Conservation (phyloP, 352 stramenopile species). For the Elongisporangium anandrum region DNA sequence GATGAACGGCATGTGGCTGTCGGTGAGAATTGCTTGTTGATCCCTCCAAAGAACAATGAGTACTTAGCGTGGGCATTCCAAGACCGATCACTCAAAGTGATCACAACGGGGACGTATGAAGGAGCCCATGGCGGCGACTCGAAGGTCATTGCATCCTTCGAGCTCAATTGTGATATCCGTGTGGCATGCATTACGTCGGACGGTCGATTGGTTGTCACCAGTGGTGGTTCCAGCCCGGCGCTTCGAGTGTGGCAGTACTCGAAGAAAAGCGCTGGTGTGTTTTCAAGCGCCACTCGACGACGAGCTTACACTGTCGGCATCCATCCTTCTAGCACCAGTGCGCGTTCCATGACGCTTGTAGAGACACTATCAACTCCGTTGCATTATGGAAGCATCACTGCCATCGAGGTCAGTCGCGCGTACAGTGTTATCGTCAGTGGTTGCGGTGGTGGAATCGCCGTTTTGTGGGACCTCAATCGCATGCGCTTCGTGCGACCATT, state of each 20-base stretch:
- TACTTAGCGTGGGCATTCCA: conserved; percentile 72
- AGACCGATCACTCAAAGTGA: conserved; percentile 56
- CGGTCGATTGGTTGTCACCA: conserved; percentile 52
- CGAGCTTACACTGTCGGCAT: conserved; percentile 27
- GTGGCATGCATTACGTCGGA: conserved; percentile 59
- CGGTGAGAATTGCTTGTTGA: conserved; percentile 44
- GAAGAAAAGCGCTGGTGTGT: conserved; percentile 11
- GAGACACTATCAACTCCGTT: conserved; percentile 37
- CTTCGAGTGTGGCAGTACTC: conserved; percentile 53
- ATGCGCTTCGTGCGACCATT: conserved; percentile 48
- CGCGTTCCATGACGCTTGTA: conserved; percentile 35
- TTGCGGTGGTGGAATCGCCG: conserved; percentile 40
- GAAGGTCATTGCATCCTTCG: conserved; percentile 54
- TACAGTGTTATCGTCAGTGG: conserved; percentile 68
- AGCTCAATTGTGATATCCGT: conserved; percentile 48
- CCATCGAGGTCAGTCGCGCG: conserved; percentile 45
- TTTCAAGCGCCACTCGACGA: conserved; percentile 4
- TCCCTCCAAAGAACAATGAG: conserved; percentile 57
- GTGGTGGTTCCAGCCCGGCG: conserved; percentile 33
- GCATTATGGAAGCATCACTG: conserved; percentile 38
- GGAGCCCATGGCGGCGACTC: conserved; percentile 42
- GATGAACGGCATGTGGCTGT: conserved; percentile 44
- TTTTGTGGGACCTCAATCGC: conserved; percentile 75
- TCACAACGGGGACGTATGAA: conserved; percentile 38
- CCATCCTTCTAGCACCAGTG: conserved; percentile 16